Evolutionary conservation across 164 flowering plant species (phyloP), one percentile per base, ranked within the genome.

Genomic region (Liriodendron chinense): DNA sequence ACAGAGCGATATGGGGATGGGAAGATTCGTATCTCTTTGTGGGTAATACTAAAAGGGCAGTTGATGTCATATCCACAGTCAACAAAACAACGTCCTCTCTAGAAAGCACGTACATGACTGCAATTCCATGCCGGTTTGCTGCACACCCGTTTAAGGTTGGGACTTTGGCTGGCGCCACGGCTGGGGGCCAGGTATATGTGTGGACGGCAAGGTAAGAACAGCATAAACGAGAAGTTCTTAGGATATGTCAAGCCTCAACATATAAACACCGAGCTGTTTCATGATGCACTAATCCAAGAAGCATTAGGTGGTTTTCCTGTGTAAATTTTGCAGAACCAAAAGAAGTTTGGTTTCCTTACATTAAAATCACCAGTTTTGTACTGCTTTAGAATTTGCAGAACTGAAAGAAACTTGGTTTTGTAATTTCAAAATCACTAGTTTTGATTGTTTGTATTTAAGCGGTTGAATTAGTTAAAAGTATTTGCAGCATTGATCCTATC

Each of bases 1-100:
- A 24, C 90, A 95, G 98, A 80, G 95, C 90, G 26, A 87, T 90
- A 76, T 96, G 99, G 98, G 99, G 96, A 12, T 96, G 99, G 99
- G 94, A 92, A 74, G 97, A 93, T 81, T 85, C 87, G 21, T 79
- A 83, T 69, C 48, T 96, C 64, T 92, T 87, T 81, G 82, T 93
- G 49, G 99, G 98, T 48, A 93, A 88, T 68, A 88, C 85, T 88
- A 86, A 79, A 66, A 89, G 92, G 82, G 94, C 85, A 78, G 87
- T 93, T 63, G 98, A 96, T 83, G 89, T 92, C 47, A 81, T 96
- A 20, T 92, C 93, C 43, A 69, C 84, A 2, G 71, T 76, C 21
- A 65, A 72, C 68, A 83, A 79, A 64, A 83, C 69, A 59, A 72
- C 71, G 4, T 68, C 50, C 47, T 86, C 89, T 25, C 78, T 93